These are phyloP conservation scores for Pholiota microspora DNA, from an alignment of 768 basidiomycete species.

Conservation along the genomic window DNA sequence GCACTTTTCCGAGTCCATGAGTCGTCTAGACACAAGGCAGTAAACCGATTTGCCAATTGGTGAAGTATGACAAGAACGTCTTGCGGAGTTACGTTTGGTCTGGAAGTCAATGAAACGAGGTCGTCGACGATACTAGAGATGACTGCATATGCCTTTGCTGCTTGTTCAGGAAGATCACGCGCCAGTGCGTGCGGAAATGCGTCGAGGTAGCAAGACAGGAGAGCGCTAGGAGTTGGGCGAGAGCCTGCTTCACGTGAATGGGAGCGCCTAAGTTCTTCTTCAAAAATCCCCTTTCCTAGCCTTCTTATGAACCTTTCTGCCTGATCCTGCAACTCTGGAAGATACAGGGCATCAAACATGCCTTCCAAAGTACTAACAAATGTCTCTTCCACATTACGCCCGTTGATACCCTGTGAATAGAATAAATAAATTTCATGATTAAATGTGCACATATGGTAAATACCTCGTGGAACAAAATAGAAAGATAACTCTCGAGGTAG, in stretches of 20 bases:
- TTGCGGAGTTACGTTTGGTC: constrained; percentile 42
- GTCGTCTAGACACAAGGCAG: constrained; percentile 86
- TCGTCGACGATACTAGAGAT: constrained; percentile 65
- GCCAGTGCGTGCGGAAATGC: constrained; percentile 76
- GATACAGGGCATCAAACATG: constrained; percentile 71
- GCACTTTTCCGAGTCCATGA: constrained; percentile 89
- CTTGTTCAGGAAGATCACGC: constrained; percentile 60
- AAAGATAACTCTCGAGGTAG: constrained; percentile 68
- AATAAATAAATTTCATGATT: constrained; percentile 1
- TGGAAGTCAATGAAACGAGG: constrained; percentile 54
- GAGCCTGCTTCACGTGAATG: constrained; percentile 50
- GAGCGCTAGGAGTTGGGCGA: constrained; percentile 52
- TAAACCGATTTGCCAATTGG: constrained; percentile 81
- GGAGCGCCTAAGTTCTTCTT: constrained; percentile 65
- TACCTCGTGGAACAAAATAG: constrained; percentile 78
- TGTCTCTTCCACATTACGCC: constrained; percentile 71
- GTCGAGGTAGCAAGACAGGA: constrained; percentile 76
- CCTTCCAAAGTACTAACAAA: constrained; percentile 73
- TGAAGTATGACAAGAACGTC: constrained; percentile 72
- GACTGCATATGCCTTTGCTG: constrained; percentile 55
- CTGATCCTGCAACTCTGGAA: constrained; percentile 64
- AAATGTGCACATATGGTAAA: constrained; percentile 7
- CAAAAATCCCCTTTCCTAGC: constrained; percentile 70
- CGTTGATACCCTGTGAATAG: constrained; percentile 57
- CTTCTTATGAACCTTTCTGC: constrained; percentile 71